A percentile compares a stretch with the other conserved stretches of the same genome.
Conservation (phyloP, 1,284 basidiomycete genomes). For the Phlebopus sp. region DNA sequence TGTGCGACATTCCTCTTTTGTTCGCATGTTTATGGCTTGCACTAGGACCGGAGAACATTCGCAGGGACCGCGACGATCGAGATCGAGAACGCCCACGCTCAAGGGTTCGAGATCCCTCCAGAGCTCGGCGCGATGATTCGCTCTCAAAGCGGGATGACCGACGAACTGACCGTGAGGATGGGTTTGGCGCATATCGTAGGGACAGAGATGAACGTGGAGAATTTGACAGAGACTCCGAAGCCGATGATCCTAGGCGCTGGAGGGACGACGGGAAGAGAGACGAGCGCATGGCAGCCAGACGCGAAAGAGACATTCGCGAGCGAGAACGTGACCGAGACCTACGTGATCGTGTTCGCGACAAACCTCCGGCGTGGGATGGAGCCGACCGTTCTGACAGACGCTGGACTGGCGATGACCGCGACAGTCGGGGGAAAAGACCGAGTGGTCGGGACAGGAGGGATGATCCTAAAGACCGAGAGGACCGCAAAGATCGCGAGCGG, state of each 20-base stretch:
- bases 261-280: conserved; percentile 77
- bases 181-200: conserved; percentile 24
- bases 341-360: conserved; percentile 47
- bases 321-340: conserved; percentile 30
- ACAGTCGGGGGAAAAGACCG: conserved; percentile 54
- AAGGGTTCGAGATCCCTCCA: conserved; percentile 57
- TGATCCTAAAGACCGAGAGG: conserved; percentile 55
- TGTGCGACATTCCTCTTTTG: conserved; percentile 26
- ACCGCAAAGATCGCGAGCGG: conserved; percentile 55
- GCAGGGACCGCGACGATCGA: conserved; percentile 57
- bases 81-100: conserved; percentile 56
- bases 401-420: conserved; percentile 66
- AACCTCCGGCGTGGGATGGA: conserved; percentile 39
- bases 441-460: conserved; percentile 61
- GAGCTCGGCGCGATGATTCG: conserved; percentile 55
- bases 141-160: conserved; percentile 43
- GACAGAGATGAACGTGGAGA: conserved; percentile 37
- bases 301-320: conserved; percentile 43
- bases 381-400: conserved; percentile 42
- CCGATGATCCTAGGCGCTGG: conserved; percentile 67
- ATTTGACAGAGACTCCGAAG: conserved; percentile 43
- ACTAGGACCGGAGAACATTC: conserved; percentile 47
- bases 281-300: conserved; percentile 61
- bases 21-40: conserved; percentile 11
- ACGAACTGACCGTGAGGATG: conserved; percentile 34